Base-by-base conservation (phyloP, 1,139 yeast genomes). In the Kodamaea anthophila region DNA sequence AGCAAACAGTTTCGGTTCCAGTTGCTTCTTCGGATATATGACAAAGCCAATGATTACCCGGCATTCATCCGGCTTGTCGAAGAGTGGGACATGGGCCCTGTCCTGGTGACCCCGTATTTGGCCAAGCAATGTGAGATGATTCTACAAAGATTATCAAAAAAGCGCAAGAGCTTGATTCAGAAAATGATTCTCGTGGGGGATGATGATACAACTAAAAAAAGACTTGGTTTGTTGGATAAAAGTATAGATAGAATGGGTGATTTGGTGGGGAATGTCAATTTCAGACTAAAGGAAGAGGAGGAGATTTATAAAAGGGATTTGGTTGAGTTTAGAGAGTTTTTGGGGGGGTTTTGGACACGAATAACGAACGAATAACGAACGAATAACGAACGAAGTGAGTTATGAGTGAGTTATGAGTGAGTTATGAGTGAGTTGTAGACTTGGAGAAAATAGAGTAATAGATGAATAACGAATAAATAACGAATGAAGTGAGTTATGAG, bases 91-190 rank as follows among this genome's bases (percentile, higher is more conserved):
- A 38, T 63, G 4, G 44, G 58, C 24, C 49, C 48, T 3, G 46
- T 53, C 11, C 43, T 47, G 3, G 42, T 64, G n/a, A 56, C 58
- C 24, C 69, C 66, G 3, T 65, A 58, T 37, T 39, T 64, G 12
- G 43, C 50, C 32, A 46, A 51, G 26, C 66, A 64, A 27, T 52
- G 61, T 30, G 45, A 49, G 23, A 49, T 35, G 28, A 43, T 65
- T 10, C 66, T 60, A 34, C 47, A 44, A 25, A 38, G 37, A 23
- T 38, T 63, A 18, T 22, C 21, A 9, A 39, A 38, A 26, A 47
- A 46, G 24, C 29, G 39, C 18, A 28, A 33, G 10, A 31, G 38
- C 16, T 24, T 28, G 9, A 18, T 26, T 14, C 27, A 26, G 13
- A 36, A 33, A 18, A 32, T 28, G 6, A 26, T 23, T 9, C 28